phyloP scores from a whole-genome alignment of 345 rosid genomes.

The Schrenkiella parvula region DNA sequence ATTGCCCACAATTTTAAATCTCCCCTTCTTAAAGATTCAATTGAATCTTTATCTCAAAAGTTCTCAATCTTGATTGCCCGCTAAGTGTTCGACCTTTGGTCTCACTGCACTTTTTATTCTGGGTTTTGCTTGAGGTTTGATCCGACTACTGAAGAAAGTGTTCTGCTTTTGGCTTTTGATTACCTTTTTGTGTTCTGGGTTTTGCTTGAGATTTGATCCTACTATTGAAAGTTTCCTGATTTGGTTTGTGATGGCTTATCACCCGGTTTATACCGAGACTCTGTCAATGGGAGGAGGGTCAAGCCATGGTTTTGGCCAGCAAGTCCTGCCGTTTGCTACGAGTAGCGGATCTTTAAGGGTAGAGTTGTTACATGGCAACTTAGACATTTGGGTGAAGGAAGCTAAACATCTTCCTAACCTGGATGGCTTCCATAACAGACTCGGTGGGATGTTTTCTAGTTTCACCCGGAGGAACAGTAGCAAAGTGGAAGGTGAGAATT shows the following conservation, averaged over 20 bases:
- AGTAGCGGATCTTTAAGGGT: constrained; percentile 48
- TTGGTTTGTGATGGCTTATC: constrained; percentile 40
- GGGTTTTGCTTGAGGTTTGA: constrained; percentile 8
- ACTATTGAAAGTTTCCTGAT: constrained; percentile 10
- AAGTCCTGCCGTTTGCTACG: constrained; percentile 51
- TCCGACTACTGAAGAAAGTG: neutral
- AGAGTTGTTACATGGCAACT: constrained; percentile 67
- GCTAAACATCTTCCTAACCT: constrained; percentile 88
- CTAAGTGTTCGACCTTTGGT: constrained; percentile 12
- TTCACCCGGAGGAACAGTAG: constrained; percentile 37
- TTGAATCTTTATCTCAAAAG: neutral
- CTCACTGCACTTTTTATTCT: constrained; percentile 10
- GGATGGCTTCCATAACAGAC: constrained; percentile 70
- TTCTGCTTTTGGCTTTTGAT: neutral
- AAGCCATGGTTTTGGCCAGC: constrained; percentile 54
- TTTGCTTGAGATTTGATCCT: constrained; percentile 3
- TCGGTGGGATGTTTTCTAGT: constrained; percentile 59
- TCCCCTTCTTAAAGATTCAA: neutral
- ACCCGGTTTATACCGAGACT: constrained; percentile 36
- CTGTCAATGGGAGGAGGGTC: constrained; percentile 74
- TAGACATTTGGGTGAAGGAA: constrained; percentile 80
- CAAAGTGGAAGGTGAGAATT: constrained; percentile 50
- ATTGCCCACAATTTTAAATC: neutral
- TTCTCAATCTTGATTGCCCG: constrained; percentile 3
- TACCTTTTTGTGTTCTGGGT: neutral